These are phyloP conservation scores for Forsythia viridissima DNA, from an alignment of 257 asterid species.

Conservation along the genomic window DNA sequence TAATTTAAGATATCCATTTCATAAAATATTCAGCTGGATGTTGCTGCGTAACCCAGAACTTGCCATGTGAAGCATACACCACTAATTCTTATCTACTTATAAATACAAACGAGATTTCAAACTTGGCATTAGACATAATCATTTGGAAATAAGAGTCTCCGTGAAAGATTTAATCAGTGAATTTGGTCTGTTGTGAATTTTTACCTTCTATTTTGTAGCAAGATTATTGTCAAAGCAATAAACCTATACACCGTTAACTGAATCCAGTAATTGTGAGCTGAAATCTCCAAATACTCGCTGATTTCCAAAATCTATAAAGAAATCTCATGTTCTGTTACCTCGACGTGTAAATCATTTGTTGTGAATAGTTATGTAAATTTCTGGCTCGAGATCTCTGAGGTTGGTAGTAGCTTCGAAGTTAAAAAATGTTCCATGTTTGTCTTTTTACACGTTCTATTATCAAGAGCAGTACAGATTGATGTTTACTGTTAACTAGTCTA, in stretches of 20 bases:
- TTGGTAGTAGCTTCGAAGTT: background rate
- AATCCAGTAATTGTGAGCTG: background rate
- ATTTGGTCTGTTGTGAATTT: background rate
- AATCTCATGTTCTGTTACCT: background rate
- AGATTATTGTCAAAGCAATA: background rate
- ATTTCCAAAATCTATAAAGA: background rate
- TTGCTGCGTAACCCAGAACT: background rate
- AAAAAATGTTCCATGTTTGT: background rate
- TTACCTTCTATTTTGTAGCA: background rate
- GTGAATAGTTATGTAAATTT: background rate
- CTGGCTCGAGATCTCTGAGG: background rate
- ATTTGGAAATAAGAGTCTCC: background rate
- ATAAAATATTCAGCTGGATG: background rate
- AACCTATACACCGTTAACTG: background rate
- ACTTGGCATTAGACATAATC: background rate
- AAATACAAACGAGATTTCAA: background rate
- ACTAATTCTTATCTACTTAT: background rate
- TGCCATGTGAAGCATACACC: background rate
- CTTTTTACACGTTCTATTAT: background rate
- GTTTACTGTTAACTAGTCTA: constrained; percentile 14
- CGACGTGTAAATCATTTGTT: background rate
- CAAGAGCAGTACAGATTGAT: background rate
- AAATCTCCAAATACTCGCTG: background rate
- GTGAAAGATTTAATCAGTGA: background rate
- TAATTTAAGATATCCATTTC: background rate